phyloP scores from a whole-genome alignment of 2,329 filamentous ascomycete species.

The Rutstroemia sp. region DNA sequence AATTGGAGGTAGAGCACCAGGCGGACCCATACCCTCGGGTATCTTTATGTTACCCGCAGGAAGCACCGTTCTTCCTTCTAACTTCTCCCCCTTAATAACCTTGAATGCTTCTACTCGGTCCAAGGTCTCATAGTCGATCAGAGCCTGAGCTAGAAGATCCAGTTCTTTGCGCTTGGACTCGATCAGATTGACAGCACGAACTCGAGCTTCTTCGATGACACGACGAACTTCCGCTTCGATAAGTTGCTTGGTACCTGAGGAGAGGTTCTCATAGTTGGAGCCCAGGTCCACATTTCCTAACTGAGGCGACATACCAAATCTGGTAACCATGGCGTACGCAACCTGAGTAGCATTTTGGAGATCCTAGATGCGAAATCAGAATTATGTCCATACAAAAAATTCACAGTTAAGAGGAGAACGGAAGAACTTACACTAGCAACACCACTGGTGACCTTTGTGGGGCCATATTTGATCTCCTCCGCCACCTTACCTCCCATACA shows the following conservation, averaged over 20 bases:
- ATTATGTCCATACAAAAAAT: slow-evolving; percentile 9
- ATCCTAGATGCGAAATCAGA: slow-evolving; percentile 49
- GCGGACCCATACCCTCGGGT: slow-evolving; percentile 35
- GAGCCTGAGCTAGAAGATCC: slow-evolving; percentile 77
- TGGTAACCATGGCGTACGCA: slow-evolving; percentile 82
- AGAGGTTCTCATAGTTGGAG: slow-evolving; percentile 72
- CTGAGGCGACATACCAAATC: slow-evolving; percentile 79
- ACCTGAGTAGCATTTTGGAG: slow-evolving; percentile 73
- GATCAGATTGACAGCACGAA: slow-evolving; percentile 65
- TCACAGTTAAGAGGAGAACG: neutral
- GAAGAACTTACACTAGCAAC: slow-evolving; percentile 60
- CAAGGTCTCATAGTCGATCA: slow-evolving; percentile 91
- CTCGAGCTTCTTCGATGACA: slow-evolving; percentile 73
- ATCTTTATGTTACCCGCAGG: slow-evolving; percentile 59
- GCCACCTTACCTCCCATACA: slow-evolving; percentile 81
- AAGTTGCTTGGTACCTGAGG: slow-evolving; percentile 74
- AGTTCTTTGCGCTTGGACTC: slow-evolving; percentile 73
- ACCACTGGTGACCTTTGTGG: slow-evolving; percentile 86
- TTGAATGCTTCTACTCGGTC: slow-evolving; percentile 84
- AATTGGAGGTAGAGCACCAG: slow-evolving; percentile 19
- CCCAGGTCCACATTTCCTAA: slow-evolving; percentile 87
- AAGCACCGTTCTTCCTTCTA: slow-evolving; percentile 60
- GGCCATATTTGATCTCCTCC: slow-evolving; percentile 84
- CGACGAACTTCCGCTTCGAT: slow-evolving; percentile 87
- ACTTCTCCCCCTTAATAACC: slow-evolving; percentile 78